A percentile compares a stretch with the other conserved stretches of the same genome.
Conservation (phyloP, 2,329 filamentous ascomycete species). For the Chaetoscypha palmicola region DNA sequence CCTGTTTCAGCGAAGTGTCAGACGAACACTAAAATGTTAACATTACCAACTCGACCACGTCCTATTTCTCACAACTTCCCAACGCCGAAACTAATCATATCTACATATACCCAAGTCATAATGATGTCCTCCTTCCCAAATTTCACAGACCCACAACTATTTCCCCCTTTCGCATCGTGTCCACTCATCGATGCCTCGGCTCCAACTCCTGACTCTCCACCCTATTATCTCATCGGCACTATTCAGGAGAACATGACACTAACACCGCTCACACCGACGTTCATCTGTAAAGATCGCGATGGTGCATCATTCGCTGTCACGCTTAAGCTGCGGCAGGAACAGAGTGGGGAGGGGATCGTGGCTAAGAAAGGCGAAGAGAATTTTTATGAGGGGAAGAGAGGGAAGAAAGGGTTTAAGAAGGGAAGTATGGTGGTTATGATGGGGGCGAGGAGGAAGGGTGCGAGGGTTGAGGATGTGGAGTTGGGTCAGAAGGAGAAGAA, state of each 20-base stretch:
- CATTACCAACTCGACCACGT: too few species aligned
- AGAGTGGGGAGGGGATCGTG: slow-evolving; percentile 1
- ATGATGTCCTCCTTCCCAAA: slow-evolving; percentile 21
- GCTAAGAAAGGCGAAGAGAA: neutral
- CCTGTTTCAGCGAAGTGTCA: too few species aligned
- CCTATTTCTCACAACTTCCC: neutral
- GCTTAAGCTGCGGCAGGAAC: slow-evolving; percentile 10
- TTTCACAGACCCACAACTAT: slow-evolving; percentile 16
- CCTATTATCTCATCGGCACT: slow-evolving; percentile 21
- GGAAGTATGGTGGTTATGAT: slow-evolving; percentile 17
- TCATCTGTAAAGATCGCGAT: slow-evolving; percentile 22
- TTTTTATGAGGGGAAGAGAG: neutral
- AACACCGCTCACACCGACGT: slow-evolving; percentile 23
- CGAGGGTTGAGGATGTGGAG: slow-evolving; percentile 12
- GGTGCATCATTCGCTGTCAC: slow-evolving; percentile 21
- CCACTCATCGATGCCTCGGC: slow-evolving; percentile 11
- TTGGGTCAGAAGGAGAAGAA: slow-evolving; percentile 17
- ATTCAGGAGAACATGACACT: slow-evolving; percentile 28
- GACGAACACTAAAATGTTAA: too few species aligned
- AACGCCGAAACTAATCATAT: neutral
- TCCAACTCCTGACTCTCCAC: neutral
- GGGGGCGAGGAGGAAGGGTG: slow-evolving; percentile 17
- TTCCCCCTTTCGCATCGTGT: slow-evolving; percentile 18
- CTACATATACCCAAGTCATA: neutral
- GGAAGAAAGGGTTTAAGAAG: slow-evolving; percentile 19